These are phyloP conservation scores for Salpingoeca rosetta DNA, from an alignment of 78 protist species.

Conservation along the genomic window DNA sequence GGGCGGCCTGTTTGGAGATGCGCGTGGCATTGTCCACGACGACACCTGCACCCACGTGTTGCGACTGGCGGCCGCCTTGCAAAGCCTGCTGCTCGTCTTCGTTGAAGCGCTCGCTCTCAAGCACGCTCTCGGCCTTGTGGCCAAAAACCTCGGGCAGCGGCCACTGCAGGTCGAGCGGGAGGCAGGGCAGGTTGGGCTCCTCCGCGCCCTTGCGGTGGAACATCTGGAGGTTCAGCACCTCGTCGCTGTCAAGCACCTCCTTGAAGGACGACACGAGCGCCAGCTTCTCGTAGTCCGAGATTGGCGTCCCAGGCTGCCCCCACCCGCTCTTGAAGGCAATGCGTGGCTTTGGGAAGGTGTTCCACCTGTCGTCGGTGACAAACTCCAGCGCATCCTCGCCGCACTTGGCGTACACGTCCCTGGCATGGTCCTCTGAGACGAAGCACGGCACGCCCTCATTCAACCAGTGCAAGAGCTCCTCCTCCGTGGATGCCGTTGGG, in stretches of 20 bases:
- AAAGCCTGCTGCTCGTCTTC: background rate
- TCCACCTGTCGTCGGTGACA: background rate
- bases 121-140: background rate
- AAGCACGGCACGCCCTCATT: too few relatives aligned
- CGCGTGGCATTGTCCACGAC: conserved; percentile 30
- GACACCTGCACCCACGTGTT: conserved; percentile 1
- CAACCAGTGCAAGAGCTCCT: too few relatives aligned
- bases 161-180: conserved; percentile 16
- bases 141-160: background rate
- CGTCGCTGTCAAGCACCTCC: conserved; percentile 13
- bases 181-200: background rate
- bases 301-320: conserved; percentile 19
- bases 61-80: background rate
- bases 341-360: background rate
- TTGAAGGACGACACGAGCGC: background rate
- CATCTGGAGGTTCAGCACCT: conserved; percentile 25
- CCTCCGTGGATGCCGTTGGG: too few relatives aligned
- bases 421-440: too few relatives aligned
- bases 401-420: background rate
- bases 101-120: background rate
- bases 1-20: conserved; percentile 9
- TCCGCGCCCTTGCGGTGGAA: conserved; percentile 13
- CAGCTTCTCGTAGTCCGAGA: background rate
- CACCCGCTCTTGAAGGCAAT: conserved; percentile 21
- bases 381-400: conserved; percentile 14